A percentile compares a stretch with the other conserved stretches of the same genome.
These are phyloP conservation scores for Cutaneotrichosporon daszewskae DNA, from an alignment of 1,284 basidiomycete species.

Conservation along the genomic window DNA sequence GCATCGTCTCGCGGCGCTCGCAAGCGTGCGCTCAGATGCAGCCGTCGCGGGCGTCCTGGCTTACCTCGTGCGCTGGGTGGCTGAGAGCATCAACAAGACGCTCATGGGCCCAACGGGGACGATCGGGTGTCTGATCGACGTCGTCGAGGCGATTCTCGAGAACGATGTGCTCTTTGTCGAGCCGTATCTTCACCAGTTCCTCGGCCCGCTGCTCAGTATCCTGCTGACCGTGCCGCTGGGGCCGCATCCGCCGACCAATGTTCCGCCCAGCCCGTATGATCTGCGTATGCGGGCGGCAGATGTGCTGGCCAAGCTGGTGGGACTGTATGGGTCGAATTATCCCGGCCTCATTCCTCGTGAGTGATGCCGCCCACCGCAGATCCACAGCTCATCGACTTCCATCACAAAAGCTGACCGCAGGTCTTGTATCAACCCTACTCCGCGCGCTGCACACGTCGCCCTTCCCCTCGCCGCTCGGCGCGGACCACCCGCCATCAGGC, in stretches of 20 bases:
- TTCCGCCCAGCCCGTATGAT: conserved; percentile 43
- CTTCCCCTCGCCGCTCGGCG: conserved; percentile 37
- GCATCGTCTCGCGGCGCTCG: conserved; percentile 79
- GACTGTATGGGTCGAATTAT: conserved; percentile 50
- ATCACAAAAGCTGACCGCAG: conserved; percentile 43
- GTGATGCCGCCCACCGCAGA: no score
- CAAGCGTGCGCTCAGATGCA: conserved; percentile 81
- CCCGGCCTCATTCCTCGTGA: conserved; percentile 49
- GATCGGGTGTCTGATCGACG: conserved; percentile 77
- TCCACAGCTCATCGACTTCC: not conserved
- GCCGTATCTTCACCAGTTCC: conserved; percentile 94
- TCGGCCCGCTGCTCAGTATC: conserved; percentile 85
- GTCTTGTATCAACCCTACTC: conserved; percentile 87
- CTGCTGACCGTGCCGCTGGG: conserved; percentile 76
- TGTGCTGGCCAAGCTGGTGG: conserved; percentile 67
- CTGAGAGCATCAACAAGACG: conserved; percentile 69
- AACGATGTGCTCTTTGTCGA: conserved; percentile 90
- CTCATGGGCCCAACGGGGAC: conserved; percentile 53
- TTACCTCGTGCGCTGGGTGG: conserved; percentile 91
- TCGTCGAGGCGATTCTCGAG: conserved; percentile 71
- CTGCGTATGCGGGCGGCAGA: conserved; percentile 72
- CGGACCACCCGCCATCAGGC: conserved; percentile 51
- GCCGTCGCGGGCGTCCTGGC: conserved; percentile 91
- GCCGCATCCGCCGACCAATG: conserved; percentile 32
- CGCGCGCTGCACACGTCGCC: conserved; percentile 59